Evolutionary conservation across 768 basidiomycete genomes (phyloP).

Genomic region (Sistotremastrum niveocremeum): DNA sequence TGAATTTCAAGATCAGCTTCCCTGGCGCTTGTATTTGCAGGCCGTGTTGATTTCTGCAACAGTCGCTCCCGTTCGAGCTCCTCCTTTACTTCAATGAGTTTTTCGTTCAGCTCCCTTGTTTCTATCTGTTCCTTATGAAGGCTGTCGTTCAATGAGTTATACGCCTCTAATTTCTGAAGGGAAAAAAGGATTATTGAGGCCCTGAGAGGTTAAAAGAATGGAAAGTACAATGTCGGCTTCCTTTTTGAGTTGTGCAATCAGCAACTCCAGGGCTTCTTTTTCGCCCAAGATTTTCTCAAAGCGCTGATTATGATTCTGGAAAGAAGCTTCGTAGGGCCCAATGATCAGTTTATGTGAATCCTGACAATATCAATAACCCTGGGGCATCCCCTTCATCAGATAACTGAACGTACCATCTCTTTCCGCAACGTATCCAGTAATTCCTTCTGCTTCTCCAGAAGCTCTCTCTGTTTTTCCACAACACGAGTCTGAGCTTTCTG

Average conservation of each 20-base stretch:
- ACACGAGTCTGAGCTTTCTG: constrained; percentile 47
- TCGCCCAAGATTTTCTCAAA: no score
- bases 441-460: constrained; percentile 18
- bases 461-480: constrained; percentile 37
- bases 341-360: no score
- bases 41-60: constrained; percentile 29
- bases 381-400: no score
- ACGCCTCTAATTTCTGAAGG: constrained; percentile 13
- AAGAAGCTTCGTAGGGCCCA: no score
- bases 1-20: constrained; percentile 31
- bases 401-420: no score
- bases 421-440: no score
- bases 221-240: no score
- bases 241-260: no score
- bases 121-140: constrained; percentile 16
- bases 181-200: not conserved
- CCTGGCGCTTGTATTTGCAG: constrained; percentile 15
- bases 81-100: constrained; percentile 30
- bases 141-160: constrained; percentile 4
- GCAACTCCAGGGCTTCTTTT: no score
- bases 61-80: constrained; percentile 36
- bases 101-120: constrained; percentile 34
- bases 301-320: no score
- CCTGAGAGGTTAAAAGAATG: no score
- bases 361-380: no score